phyloP scores from a whole-genome alignment of 2,329 filamentous ascomycete genomes.

The Phaeosphaeriaceae sp. region DNA sequence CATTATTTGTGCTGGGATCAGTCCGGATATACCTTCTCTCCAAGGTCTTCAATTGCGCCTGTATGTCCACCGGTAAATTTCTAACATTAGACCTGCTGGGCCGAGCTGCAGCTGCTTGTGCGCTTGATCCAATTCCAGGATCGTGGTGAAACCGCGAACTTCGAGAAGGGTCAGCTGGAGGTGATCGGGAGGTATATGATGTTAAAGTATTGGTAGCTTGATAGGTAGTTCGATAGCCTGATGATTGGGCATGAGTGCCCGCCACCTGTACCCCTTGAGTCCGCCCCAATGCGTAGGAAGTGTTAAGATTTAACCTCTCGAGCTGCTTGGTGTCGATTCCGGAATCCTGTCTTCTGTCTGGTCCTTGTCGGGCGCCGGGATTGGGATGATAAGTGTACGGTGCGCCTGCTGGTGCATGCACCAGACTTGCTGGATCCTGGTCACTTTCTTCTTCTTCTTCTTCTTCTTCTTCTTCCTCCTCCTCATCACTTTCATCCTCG shows the following conservation, averaged over 20 bases:
- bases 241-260: not conserved
- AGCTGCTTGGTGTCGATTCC: not conserved
- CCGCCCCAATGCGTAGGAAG: not conserved
- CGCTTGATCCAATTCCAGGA: not conserved
- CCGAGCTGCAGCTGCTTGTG: not conserved
- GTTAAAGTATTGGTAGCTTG: not conserved
- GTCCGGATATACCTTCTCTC: conserved; percentile 7
- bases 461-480: too few relatives aligned
- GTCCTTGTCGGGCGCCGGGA: too few relatives aligned
- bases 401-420: too few relatives aligned
- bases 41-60: not conserved
- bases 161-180: too few relatives aligned
- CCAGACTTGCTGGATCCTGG: not conserved
- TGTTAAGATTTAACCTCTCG: not conserved
- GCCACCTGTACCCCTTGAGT: not conserved
- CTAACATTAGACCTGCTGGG: not conserved
- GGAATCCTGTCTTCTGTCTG: not conserved
- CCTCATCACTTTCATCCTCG: too few relatives aligned
- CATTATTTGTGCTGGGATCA: not conserved
- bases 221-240: not conserved
- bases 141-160: not conserved
- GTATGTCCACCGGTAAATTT: not conserved
- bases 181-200: not conserved
- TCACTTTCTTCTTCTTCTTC: not conserved
- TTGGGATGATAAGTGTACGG: too few relatives aligned